Evolutionary conservation across 768 basidiomycete species (phyloP).

Genomic region (Mycena galopus): DNA sequence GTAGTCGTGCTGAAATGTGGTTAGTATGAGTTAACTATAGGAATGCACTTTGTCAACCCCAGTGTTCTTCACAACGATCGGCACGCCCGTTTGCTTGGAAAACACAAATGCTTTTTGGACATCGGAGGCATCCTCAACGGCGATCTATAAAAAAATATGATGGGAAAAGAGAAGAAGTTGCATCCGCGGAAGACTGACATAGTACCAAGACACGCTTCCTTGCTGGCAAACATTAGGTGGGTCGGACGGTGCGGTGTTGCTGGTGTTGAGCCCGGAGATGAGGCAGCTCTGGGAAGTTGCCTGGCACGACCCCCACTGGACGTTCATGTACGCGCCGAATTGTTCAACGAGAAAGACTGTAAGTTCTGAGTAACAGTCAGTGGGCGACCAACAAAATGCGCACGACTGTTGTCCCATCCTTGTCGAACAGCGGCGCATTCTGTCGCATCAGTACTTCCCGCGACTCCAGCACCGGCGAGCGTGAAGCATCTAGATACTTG

Average conservation of each 20-base stretch:
- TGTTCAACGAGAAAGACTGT: constrained; percentile 37
- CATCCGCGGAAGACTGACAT: constrained; percentile 32
- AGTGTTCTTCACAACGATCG: constrained; percentile 49
- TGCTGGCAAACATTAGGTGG: constrained; percentile 39
- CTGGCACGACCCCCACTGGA: constrained; percentile 58
- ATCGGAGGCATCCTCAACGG: constrained; percentile 42
- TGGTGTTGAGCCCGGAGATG: constrained; percentile 40
- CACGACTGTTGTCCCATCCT: constrained; percentile 31
- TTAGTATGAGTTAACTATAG: neutral
- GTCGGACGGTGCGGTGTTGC: constrained; percentile 35
- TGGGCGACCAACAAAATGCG: neutral
- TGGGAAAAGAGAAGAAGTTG: neutral
- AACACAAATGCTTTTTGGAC: constrained; percentile 44
- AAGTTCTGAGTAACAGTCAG: neutral
- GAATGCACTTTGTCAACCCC: constrained; percentile 35
- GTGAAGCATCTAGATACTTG: constrained; percentile 21
- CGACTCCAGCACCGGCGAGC: constrained; percentile 21
- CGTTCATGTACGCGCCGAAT: constrained; percentile 39
- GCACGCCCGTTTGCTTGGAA: constrained; percentile 39
- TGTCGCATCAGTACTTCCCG: constrained; percentile 16
- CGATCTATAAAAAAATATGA: constrained; percentile 39
- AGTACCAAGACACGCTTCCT: constrained; percentile 42
- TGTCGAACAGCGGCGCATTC: constrained; percentile 31
- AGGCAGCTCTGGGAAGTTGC: constrained; percentile 45
- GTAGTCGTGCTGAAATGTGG: constrained; percentile 41